These are phyloP conservation scores for Silene latifolia DNA, from an alignment of 148 eudicot genomes.

Conservation along the genomic window DNA sequence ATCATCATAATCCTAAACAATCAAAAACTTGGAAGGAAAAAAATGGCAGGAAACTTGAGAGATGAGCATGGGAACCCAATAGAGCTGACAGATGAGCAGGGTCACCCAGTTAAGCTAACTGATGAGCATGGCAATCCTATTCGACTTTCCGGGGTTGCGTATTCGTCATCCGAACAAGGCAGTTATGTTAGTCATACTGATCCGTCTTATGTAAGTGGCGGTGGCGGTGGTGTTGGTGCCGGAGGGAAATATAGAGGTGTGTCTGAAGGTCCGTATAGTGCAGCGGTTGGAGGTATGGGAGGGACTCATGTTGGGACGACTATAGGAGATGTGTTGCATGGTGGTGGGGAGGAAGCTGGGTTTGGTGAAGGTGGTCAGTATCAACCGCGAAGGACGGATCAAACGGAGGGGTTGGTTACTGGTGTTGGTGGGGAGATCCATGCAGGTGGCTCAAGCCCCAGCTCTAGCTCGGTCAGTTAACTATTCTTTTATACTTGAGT, in stretches of 20 bases:
- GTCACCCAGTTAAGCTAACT: conserved; percentile 62
- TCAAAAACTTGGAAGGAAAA: neutral
- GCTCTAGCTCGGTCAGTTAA: conserved; percentile 48
- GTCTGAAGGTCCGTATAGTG: neutral
- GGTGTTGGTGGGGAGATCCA: conserved; percentile 25
- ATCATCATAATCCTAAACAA: neutral
- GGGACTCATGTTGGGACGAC: conserved; percentile 7
- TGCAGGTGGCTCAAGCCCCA: conserved; percentile 36
- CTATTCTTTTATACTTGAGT: neutral
- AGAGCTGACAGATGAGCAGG: conserved; percentile 58
- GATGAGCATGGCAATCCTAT: conserved; percentile 76
- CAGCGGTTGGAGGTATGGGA: neutral
- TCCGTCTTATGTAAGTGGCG: neutral
- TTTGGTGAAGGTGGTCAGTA: conserved; percentile 25
- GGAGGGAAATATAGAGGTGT: neutral
- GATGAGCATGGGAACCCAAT: conserved; percentile 69
- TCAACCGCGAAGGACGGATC: conserved; percentile 27
- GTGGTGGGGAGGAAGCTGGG: conserved; percentile 6
- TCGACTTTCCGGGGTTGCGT: conserved; percentile 60
- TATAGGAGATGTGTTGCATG: conserved; percentile 25
- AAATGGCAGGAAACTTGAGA: conserved; percentile 55
- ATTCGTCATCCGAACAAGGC: conserved; percentile 15
- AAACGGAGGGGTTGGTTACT: conserved; percentile 1
- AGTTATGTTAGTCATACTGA: neutral
- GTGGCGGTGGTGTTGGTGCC: conserved; percentile 3